These are phyloP conservation scores for Cyberlindnera euphorbiae DNA, from an alignment of 805 yeast species.

Conservation along the genomic window DNA sequence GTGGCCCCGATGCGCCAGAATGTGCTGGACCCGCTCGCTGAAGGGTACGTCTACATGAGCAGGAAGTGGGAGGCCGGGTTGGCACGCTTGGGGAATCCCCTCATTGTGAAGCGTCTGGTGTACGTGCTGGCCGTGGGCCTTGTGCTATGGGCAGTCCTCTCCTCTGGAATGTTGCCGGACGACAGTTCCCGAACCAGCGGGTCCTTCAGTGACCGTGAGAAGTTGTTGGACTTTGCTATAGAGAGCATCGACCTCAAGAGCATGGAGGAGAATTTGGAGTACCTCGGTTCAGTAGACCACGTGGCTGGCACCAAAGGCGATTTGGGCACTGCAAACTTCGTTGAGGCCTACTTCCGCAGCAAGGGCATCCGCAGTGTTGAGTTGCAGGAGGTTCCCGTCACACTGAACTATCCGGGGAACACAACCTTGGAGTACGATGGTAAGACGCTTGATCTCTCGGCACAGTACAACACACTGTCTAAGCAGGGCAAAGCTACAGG, in stretches of 20 bases:
- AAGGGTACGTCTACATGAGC: slow-evolving; percentile 28
- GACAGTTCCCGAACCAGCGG: slow-evolving; percentile 41
- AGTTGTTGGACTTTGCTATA: slow-evolving; percentile 44
- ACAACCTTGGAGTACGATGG: slow-evolving; percentile 23
- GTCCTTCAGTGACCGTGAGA: slow-evolving; percentile 56
- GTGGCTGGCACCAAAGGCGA: slow-evolving; percentile 88
- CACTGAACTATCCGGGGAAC: slow-evolving; percentile 59
- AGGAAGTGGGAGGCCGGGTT: slow-evolving; percentile 52
- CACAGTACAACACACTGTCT: slow-evolving; percentile 68
- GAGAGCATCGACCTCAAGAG: slow-evolving; percentile 46
- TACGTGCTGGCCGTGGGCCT: slow-evolving; percentile 64
- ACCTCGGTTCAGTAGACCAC: slow-evolving; percentile 51
- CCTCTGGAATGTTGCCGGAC: slow-evolving; percentile 49
- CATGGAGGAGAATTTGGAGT: slow-evolving; percentile 25
- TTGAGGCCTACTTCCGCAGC: slow-evolving; percentile 52
- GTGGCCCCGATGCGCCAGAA: slow-evolving; percentile 9
- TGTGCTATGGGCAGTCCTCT: slow-evolving; percentile 51
- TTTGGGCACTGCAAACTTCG: slow-evolving; percentile 60
- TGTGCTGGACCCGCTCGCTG: slow-evolving; percentile 46
- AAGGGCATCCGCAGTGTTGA: slow-evolving; percentile 52
- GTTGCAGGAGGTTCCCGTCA: slow-evolving; percentile 47
- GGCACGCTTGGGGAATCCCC: slow-evolving; percentile 75
- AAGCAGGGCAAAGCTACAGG: slow-evolving; percentile 52
- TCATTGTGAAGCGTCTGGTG: slow-evolving; percentile 71
- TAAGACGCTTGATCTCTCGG: slow-evolving; percentile 25